These are phyloP conservation scores for Solanum sejunctum DNA, from an alignment of 257 asterid species.

Conservation along the genomic window DNA sequence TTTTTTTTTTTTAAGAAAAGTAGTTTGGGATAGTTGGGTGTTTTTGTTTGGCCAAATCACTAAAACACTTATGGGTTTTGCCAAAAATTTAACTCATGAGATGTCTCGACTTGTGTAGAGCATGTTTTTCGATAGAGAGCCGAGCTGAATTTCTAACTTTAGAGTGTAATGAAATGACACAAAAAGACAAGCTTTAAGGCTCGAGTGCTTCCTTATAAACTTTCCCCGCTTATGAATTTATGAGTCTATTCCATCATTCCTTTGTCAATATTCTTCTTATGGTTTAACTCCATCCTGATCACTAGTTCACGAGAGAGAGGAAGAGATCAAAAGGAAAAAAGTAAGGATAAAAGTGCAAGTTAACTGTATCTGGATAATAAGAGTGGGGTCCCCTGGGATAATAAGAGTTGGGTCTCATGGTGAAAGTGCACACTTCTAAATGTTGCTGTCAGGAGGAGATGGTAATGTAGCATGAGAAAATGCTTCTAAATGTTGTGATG, in stretches of 20 bases:
- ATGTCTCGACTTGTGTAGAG: background rate
- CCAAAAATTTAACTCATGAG: background rate
- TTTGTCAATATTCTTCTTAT: background rate
- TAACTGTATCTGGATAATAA: background rate
- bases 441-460: background rate
- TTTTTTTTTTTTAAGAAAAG: background rate
- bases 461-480: background rate
- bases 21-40: background rate
- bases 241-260: background rate
- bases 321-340: background rate
- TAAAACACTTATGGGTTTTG: no score
- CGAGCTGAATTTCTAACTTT: background rate
- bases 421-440: background rate
- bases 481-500: background rate
- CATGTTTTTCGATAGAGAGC: background rate
- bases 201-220: background rate
- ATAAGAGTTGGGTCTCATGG: background rate
- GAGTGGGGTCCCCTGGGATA: background rate
- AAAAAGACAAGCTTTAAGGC: background rate
- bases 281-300: background rate
- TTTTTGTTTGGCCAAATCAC: background rate
- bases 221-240: background rate
- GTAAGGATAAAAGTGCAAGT: background rate
- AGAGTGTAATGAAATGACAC: background rate
- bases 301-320: background rate